A percentile compares a stretch with the other conserved stretches of the same genome.
Conservation (phyloP, 345 rosid species). For the Eucalyptus globulus region DNA sequence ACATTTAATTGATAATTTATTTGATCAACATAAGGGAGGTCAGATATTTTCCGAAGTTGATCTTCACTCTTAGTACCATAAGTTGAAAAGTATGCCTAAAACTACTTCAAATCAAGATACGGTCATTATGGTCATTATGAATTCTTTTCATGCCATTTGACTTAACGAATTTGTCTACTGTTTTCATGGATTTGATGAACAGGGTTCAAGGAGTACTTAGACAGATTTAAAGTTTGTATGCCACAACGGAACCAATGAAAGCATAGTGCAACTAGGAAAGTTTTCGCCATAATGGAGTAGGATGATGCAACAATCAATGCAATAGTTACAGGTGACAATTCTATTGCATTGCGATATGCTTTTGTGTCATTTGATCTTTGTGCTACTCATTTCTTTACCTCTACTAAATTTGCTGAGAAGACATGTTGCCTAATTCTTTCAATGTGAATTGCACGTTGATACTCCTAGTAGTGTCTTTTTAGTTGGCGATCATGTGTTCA, state of each 20-base stretch:
- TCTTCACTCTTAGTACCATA: no score
- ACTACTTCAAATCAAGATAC: no score
- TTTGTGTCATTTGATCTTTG: neutral
- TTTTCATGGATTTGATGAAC: neutral
- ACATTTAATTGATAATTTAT: no score
- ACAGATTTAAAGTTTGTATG: no score
- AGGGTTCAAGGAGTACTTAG: no score
- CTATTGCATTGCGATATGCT: neutral
- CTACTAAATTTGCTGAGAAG: neutral
- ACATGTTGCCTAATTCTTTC: neutral
- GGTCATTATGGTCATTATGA: no score
- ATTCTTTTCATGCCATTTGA: no score
- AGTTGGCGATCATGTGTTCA: neutral
- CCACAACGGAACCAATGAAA: neutral
- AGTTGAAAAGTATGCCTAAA: no score
- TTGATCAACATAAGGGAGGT: no score
- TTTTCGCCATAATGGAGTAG: neutral
- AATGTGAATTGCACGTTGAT: neutral
- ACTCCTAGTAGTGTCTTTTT: neutral
- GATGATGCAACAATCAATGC: neutral
- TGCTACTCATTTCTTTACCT: neutral
- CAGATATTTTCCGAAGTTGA: fast-evolving
- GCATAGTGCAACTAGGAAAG: neutral
- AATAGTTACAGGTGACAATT: neutral
- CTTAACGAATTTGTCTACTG: fast-evolving